phyloP scores from a whole-genome alignment of 768 basidiomycete species.

The Fibroporia radiculosa region DNA sequence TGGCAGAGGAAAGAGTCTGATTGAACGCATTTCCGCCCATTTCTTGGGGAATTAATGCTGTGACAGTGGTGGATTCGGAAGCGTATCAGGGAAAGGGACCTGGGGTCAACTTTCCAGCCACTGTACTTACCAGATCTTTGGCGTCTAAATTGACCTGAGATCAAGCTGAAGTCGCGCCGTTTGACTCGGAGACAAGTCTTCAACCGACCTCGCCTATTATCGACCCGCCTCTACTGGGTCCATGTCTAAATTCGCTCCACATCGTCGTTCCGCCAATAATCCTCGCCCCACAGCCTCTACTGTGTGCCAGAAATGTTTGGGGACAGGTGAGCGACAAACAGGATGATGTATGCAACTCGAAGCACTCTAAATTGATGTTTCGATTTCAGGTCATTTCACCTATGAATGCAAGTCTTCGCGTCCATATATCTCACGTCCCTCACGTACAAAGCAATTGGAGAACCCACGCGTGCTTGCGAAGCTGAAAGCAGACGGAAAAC shows the following conservation, averaged over 20 bases:
- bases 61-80: too few species aligned
- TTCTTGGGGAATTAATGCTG: slow-evolving; percentile 4
- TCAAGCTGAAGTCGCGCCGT: too few species aligned
- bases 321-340: slow-evolving; percentile 51
- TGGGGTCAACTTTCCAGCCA: too few species aligned
- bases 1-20: slow-evolving; percentile 29
- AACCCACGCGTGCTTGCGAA: slow-evolving; percentile 65
- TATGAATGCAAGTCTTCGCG: slow-evolving; percentile 81
- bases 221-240: too few species aligned
- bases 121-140: too few species aligned
- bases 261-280: slow-evolving; percentile 50
- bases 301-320: slow-evolving; percentile 77
- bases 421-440: slow-evolving; percentile 85
- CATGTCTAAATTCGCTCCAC: slow-evolving; percentile 82
- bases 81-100: too few species aligned
- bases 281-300: slow-evolving; percentile 61
- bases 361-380: background rate
- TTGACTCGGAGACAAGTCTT: too few species aligned
- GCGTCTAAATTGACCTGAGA: too few species aligned
- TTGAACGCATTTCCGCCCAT: slow-evolving; percentile 74
- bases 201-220: too few species aligned
- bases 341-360: background rate
- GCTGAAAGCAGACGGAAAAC: slow-evolving; percentile 61
- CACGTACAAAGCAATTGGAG: slow-evolving; percentile 78
- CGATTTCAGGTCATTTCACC: slow-evolving; percentile 73